Conservation (phyloP, 306 rosid species). For the Vigna trinervia region DNA sequence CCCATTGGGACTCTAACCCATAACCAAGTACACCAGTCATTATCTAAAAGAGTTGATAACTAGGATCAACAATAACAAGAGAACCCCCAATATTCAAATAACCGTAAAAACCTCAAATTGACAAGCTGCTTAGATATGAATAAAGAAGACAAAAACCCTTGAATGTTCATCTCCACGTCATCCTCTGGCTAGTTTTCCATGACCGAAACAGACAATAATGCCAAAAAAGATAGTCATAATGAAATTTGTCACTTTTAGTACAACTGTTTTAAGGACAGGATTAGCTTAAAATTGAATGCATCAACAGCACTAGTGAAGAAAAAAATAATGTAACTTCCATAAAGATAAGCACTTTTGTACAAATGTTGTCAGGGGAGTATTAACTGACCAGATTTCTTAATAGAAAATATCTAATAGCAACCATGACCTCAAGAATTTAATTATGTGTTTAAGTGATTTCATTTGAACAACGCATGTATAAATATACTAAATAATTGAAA, state of each 20-base stretch:
- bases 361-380: constrained; percentile 16
- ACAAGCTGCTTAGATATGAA: no score
- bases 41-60: no score
- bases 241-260: background rate
- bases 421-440: background rate
- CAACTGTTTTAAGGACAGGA: background rate
- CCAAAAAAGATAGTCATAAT: background rate
- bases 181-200: no score
- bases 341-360: background rate
- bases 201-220: background rate
- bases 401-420: background rate
- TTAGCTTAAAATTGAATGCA: constrained; percentile 5
- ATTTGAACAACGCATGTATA: background rate
- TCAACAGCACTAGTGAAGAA: constrained; percentile 3
- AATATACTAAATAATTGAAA: background rate
- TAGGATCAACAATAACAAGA: no score
- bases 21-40: no score
- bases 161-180: no score
- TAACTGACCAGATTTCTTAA: background rate
- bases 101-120: no score
- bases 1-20: no score
- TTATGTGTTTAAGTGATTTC: background rate
- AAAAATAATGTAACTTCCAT: constrained; percentile 2
- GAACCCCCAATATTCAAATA: no score
- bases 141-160: no score